Evolutionary conservation across 345 rosid species (phyloP), one percentile per base, ranked within the genome.

Genomic region (Abelmoschus esculentus): DNA sequence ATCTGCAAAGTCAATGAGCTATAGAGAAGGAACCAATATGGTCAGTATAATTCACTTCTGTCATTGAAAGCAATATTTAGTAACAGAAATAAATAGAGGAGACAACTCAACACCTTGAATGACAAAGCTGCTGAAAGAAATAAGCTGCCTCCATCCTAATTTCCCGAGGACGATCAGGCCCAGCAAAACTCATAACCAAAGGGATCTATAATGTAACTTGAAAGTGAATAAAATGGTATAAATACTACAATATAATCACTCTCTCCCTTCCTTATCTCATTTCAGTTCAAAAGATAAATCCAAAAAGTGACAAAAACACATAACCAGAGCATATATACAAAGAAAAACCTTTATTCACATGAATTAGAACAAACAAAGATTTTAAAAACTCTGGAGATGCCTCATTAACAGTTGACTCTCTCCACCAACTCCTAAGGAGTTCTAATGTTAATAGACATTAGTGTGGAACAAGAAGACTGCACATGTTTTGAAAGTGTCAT

Each of bases 1-100:
- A 92, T 96, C 85, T 96, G 99, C 84, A 96, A 73, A n/a, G 99
- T 92, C 78, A 92, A 84, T 32, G 90, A 80, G 84, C 99, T 96
- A 91, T 71, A 77, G 44, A 71, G 74, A 82, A 78, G 69, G 70
- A 56, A 72, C 52, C 57, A 68, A 64, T 49, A 71, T n/a, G 59
- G 19, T 84, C 76, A 82, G 46, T 71, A 72, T 66, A 54, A 57
- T 38, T 71, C 64, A 49, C 63, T 60, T 68, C 61, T 7, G 3
- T 44, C 22, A 8, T 56, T 36, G 11, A 56, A 56, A 69, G 17
- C 0, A 3, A 13, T 26, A 10, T 46, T 46, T 46, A 66, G 44
- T 40, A 66, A 66, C 5, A 28, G 13, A 19, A 69, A 69, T 11
- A 15, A 46, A 17, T 28, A n/a, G 46, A 60, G 56, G n/a, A 72